Evolutionary conservation across 2,329 filamentous ascomycete genomes (phyloP), one percentile per base, ranked within the genome.

Genomic region (Cordyceps tenuipes): DNA sequence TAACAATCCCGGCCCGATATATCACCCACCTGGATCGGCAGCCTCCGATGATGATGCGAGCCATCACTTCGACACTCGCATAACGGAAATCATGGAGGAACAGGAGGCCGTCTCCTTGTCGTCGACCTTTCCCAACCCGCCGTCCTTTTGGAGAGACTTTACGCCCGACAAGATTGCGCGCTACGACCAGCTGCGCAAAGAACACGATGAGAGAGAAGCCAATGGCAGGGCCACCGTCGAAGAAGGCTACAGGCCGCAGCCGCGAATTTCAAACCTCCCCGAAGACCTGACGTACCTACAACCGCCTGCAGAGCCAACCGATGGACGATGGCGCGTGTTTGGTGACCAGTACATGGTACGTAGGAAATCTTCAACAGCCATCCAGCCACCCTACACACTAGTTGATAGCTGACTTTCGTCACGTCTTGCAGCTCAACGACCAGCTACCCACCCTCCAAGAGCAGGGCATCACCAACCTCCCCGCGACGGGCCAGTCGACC

Each of bases 141-240:
- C 94, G 29, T 86, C 88, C 0, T 96, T 97, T 76, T 97, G 90
- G 86, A 87, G 88, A 66, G 82, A 89, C 71, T 97, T 97, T 74
- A 96, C 90, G 0, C 72, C 84, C 3, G 84, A 88, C 31, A 95
- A 93, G 69, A 68, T 90, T 57, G 75, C 82, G 15, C 84, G 83
- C 4, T 73, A 82, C 59, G 72, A 76, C 6, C 71, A 75, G 23
- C 66, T 82, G 15, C 77, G 75, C 55, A 71, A 71, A 50, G 66
- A 74, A 1, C 70, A 76, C 61, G 69, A 73, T 34, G 70, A 72
- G 12, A 67, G 69, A 12, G 62, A 70, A 62, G 68, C 66, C 23
- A 47, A 44, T 15, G 49, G 55, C 47, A 29, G 23, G 15, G 61
- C 64, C 53, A 62, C 50, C 23, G 62, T 63, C 29, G 63, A 36